A percentile compares a stretch with the other conserved stretches of the same genome.
Conservation (phyloP, 2,329 filamentous ascomycete genomes). For the Paracorniculantispora psalliotae region DNA sequence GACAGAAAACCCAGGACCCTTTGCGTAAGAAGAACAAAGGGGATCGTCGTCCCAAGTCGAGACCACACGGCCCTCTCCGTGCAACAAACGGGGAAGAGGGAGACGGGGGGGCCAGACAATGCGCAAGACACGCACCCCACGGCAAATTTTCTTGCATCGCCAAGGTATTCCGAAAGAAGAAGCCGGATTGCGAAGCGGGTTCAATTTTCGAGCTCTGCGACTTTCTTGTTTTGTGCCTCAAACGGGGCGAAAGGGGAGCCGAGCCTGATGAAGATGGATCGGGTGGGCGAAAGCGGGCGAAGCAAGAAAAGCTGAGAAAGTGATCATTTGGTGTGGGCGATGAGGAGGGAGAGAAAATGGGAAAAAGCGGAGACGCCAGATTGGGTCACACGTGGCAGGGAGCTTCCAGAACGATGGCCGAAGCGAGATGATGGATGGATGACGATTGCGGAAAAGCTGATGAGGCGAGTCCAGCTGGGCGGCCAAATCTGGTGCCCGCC, state of each 20-base stretch:
- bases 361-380: background rate
- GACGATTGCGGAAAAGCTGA: background rate
- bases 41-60: constrained; percentile 1
- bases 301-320: no score
- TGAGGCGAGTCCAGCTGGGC: background rate
- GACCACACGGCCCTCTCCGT: constrained; percentile 2
- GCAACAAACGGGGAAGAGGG: no score
- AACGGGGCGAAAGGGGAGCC: background rate
- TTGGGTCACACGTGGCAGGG: constrained; percentile 5
- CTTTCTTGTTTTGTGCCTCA: background rate
- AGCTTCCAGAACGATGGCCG: constrained; percentile 7
- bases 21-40: background rate
- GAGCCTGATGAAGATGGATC: background rate
- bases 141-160: background rate
- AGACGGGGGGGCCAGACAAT: background rate
- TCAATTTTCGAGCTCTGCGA: background rate
- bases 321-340: background rate
- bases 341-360: background rate
- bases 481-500: background rate
- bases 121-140: background rate
- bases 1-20: background rate
- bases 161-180: background rate
- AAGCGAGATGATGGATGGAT: background rate
- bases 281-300: background rate
- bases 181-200: background rate